Base-by-base conservation (phyloP, 78 protist species). In the Emiliania huxleyi region DNA sequence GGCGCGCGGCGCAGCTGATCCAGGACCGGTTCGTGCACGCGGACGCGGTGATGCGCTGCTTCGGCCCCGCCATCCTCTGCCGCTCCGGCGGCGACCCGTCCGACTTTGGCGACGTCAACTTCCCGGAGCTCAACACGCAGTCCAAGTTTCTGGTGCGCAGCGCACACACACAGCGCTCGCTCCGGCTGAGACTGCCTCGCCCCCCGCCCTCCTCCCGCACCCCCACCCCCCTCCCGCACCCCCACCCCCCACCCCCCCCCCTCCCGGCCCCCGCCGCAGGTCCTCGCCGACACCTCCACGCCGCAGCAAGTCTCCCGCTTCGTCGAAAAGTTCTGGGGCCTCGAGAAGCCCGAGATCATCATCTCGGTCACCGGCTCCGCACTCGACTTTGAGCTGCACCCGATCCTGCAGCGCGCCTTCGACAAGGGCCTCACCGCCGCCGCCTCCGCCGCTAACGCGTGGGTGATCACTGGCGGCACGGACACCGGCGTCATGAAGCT, bases 311-410 rank as follows among this genome's bases (percentile, higher is more conserved):
- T 73, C 83, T 2, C 42, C 83, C 2, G n/a, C 40, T 73, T 35
- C 42, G 22, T 73, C 83, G 83, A 35, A 18, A 29, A 73, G 44
- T 35, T 23, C 43, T 73, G 83, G 83, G 15, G 42, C 11, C 8
- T 73, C 37, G 18, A 29, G 44, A 29, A 35, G 83, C 83, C 83
- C 37, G 85, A 77, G 6, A 48, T 79, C 26, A 21, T 79, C 87
- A 79, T 79, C 87, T 79, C 87, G 26, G 87, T 79, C 38, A 79
- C 87, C 4, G 87, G 87, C 52, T 79, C 87, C 5, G 87, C 75
- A 15, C 79, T 33, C 38, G 79, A 19, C 79, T 35, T 69, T 15
- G 4, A 69, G 55, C 48, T 79, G 6, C 33, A 19, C 33, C 87
- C 38, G 49, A 6, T 1, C 29, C 55, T 79, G 55, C 55, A 79